phyloP scores from a whole-genome alignment of 768 basidiomycete genomes.

The Suillus discolor region DNA sequence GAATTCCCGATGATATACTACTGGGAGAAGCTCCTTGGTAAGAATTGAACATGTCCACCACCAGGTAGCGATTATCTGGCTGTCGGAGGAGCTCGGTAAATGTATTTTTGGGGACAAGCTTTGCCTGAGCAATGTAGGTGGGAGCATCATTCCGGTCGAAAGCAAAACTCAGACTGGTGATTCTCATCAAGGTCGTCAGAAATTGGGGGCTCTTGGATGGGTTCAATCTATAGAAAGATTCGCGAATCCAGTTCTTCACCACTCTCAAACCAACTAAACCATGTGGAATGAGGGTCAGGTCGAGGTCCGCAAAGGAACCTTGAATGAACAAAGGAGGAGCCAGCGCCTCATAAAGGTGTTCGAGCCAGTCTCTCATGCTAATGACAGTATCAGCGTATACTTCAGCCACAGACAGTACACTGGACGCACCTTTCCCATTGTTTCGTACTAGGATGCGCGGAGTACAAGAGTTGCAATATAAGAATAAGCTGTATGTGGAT shows the following conservation, averaged over 20 bases:
- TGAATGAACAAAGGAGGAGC: slow-evolving; percentile 49
- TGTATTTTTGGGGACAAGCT: slow-evolving; percentile 16
- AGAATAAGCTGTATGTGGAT: slow-evolving; percentile 51
- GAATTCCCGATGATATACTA: slow-evolving; percentile 38
- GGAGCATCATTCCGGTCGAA: slow-evolving; percentile 40
- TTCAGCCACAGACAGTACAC: background rate
- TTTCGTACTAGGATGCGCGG: slow-evolving; percentile 9
- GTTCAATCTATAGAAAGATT: slow-evolving; percentile 38
- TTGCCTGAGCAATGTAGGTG: slow-evolving; percentile 37
- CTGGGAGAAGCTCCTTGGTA: slow-evolving; percentile 28
- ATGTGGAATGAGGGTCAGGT: slow-evolving; percentile 42
- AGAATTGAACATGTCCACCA: slow-evolving; percentile 34
- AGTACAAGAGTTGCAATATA: slow-evolving; percentile 41
- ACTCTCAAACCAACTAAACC: slow-evolving; percentile 36
- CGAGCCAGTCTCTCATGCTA: slow-evolving; percentile 39
- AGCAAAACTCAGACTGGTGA: slow-evolving; percentile 38
- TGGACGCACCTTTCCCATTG: slow-evolving; percentile 10
- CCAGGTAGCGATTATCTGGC: slow-evolving; percentile 24
- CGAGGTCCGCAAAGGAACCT: slow-evolving; percentile 44
- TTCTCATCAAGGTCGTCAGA: slow-evolving; percentile 43
- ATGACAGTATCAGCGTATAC: background rate
- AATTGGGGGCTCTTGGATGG: slow-evolving; percentile 24
- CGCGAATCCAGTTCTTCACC: slow-evolving; percentile 48
- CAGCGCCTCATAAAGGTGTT: slow-evolving; percentile 48
- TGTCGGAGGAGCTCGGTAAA: slow-evolving; percentile 14